Evolutionary conservation across 1,284 basidiomycete species (phyloP), one percentile per base, ranked within the genome.

Genomic region (Sparassis latifolia): DNA sequence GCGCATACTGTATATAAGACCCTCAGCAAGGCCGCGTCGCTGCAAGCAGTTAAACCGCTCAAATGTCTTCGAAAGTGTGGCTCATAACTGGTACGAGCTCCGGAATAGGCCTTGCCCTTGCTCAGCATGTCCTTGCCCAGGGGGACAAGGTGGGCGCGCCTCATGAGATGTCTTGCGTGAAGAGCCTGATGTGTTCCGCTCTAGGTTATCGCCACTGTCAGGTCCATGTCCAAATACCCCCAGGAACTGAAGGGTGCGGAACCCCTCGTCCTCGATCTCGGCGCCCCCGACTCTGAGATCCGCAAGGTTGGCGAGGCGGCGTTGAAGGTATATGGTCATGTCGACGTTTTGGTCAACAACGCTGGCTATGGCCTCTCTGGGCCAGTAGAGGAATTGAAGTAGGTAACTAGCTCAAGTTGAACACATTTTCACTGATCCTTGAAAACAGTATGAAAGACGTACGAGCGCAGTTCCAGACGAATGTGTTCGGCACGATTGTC

Each of bases 21-120:
- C 35, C 35, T n/a, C 35, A 38, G 35, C 20, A 38, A n/a, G 1
- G n/a, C 35, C n/a, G 35, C 9, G 35, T 38, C n/a, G 7, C 35
- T 38, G 7, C 35, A 38, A n/a, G 7, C 7, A 7, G n/a, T n/a
- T 38, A n/a, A 7, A 38, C n/a, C n/a, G 35, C 35, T 38, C 10
- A 10, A n/a, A 45, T 45, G 44, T 45, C 44, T 45, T 30, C 42
- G 33, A 53, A 48, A 49, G 53, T 64, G 33, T 66, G 63, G 66
- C 56, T 67, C 9, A 62, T 66, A 42, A 65, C 65, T 35, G 66
- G 66, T 10, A 57, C 62, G 2, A 67, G 60, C 50, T 65, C 65
- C 2, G 65, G 66, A 32, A 52, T 67, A 4, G 65, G 66, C 3
- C 58, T 63, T 4, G 54, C 60, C 3, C 52, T 66, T 2, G 58